Evolutionary conservation across 768 basidiomycete genomes (phyloP).

Genomic region (Suillus decipiens): DNA sequence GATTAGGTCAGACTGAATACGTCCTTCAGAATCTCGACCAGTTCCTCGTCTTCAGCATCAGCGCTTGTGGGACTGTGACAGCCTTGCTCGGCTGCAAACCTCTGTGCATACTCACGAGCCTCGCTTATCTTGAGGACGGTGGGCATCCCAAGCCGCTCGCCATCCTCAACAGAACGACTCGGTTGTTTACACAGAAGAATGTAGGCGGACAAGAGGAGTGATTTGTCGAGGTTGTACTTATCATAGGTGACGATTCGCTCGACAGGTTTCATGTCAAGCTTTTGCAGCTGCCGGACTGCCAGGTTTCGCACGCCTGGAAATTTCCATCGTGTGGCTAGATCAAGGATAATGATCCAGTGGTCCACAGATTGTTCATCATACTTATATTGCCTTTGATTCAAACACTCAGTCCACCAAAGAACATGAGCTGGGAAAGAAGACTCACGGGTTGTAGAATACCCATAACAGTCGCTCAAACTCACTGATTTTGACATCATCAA

Average conservation of each 20-base stretch:
- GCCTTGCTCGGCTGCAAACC: conserved; percentile 35
- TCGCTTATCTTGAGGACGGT: conserved; percentile 52
- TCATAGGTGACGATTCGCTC: conserved; percentile 62
- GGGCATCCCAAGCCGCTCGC: conserved; percentile 55
- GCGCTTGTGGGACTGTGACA: conserved; percentile 30
- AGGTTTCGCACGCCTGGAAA: conserved; percentile 52
- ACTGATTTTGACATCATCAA: conserved; percentile 28
- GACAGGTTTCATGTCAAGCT: conserved; percentile 45
- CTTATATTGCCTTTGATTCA: conserved; percentile 48
- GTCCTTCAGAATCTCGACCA: conserved; percentile 31
- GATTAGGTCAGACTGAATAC: conserved; percentile 31
- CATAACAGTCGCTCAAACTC: conserved; percentile 52
- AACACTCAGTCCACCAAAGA: neutral
- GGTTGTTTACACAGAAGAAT: conserved; percentile 51
- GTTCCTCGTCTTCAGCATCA: conserved; percentile 26
- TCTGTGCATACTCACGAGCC: conserved; percentile 49
- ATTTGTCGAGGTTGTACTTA: conserved; percentile 46
- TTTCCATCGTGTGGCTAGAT: conserved; percentile 54
- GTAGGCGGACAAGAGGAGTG: conserved; percentile 54
- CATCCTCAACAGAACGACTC: conserved; percentile 55
- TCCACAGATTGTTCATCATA: conserved; percentile 50
- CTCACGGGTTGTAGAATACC: conserved; percentile 60
- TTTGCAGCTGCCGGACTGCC: conserved; percentile 58
- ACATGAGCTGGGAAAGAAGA: neutral
- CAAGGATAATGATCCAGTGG: conserved; percentile 57